Evolutionary conservation across 148 eudicot genomes (phyloP), one percentile per base, ranked within the genome.

Genomic region (Vaccinium vitisidaea): DNA sequence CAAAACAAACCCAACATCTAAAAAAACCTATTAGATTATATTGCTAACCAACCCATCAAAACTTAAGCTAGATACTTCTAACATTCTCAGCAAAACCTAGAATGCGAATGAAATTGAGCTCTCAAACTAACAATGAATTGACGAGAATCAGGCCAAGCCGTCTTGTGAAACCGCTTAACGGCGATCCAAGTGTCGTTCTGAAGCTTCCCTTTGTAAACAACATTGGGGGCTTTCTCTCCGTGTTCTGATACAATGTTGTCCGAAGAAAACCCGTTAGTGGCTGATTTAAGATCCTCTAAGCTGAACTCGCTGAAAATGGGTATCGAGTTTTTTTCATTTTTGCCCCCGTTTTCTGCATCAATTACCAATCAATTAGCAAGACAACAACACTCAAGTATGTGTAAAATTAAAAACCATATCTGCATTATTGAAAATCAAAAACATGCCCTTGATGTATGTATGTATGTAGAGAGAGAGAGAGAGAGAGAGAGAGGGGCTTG

Each of bases 151-250:
- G 93, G 94, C 94, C 94, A 92, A 77, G 93, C 93, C 1, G 90
- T 91, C 54, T 84, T 89, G 80, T 89, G 90, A 79, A 92, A 91
- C n/a, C 94, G 90, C 88, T 92, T 92, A 12, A 92, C 90, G 32
- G 94, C 94, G 73, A 92, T 76, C 81, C 88, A 85, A 5, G 83
- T 84, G 8, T 85, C 88, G 50, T 87, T 82, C 3, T 85, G 84
- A 8, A 91, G 87, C 67, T 74, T 84, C n/a, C 94, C 94, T 85
- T 63, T 91, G 84, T 89, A 92, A 16, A 92, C 94, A 5, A 92
- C 92, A 61, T 92, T 92, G 0, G 94, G 94, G 52, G 94, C 94
- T 75, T 92, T 92, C 83, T 92, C 94, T 3, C 94, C 93, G 74
- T 92, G 94, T 91, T 89, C 93, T 1, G 93, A 92, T 27, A 92